Evolutionary conservation across 1,284 basidiomycete genomes (phyloP).

Genomic region (Moniliella sp.): DNA sequence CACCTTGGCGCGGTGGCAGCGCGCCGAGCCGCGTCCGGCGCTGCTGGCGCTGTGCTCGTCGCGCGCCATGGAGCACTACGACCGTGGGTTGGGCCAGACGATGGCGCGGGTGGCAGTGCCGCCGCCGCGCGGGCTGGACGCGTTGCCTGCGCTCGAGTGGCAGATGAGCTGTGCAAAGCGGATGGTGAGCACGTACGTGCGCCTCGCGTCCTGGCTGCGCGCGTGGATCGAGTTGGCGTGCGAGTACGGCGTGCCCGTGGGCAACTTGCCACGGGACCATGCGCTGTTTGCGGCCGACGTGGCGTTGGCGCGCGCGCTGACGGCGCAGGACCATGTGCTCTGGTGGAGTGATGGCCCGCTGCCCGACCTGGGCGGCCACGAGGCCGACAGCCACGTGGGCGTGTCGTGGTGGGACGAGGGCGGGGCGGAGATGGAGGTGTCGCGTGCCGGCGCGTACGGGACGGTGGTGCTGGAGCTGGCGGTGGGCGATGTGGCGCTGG

Average conservation of each 20-base stretch:
- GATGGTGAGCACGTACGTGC: slow-evolving; percentile 65
- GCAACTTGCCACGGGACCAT: slow-evolving; percentile 70
- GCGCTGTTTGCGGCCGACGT: slow-evolving; percentile 69
- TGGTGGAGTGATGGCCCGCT: slow-evolving; percentile 70
- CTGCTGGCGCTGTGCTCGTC: slow-evolving; percentile 64
- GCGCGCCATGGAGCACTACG: slow-evolving; percentile 67
- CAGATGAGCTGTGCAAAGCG: slow-evolving; percentile 40
- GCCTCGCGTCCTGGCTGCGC: slow-evolving; percentile 57
- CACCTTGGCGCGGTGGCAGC: slow-evolving; percentile 47
- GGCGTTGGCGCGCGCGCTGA: slow-evolving; percentile 64
- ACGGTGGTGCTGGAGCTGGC: slow-evolving; percentile 81
- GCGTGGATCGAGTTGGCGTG: slow-evolving; percentile 60
- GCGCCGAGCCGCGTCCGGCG: slow-evolving; percentile 48
- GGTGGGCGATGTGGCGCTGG: slow-evolving; percentile 73
- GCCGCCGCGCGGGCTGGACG: slow-evolving; percentile 51
- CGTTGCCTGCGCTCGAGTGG: slow-evolving; percentile 39
- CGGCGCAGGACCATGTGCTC: slow-evolving; percentile 67
- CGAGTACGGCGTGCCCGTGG: slow-evolving; percentile 77
- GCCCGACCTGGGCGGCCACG: slow-evolving; percentile 79
- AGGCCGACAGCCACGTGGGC: slow-evolving; percentile 56
- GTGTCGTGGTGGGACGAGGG: slow-evolving; percentile 22
- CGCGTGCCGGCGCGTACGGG: slow-evolving; percentile 63
- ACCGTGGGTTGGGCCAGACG: slow-evolving; percentile 50
- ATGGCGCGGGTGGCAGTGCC: slow-evolving; percentile 76
- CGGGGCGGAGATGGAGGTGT: slow-evolving; percentile 74